Evolutionary conservation across 208 protist genomes (phyloP).

Genomic region (Herpetomonas tarakana): DNA sequence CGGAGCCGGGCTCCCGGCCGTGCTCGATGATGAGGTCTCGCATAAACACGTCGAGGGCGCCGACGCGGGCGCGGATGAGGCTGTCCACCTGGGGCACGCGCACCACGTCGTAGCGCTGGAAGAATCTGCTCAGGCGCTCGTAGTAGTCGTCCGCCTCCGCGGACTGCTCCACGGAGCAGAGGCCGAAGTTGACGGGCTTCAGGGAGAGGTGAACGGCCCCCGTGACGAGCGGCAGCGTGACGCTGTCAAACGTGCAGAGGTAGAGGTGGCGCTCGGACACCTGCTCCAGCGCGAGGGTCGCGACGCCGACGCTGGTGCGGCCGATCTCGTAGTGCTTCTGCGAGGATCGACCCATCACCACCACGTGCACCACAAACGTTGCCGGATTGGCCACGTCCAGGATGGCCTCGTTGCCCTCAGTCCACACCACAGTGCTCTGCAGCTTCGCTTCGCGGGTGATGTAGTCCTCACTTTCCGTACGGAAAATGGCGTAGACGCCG

Average conservation of each 20-base stretch:
- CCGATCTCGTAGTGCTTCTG: slow-evolving; percentile 60
- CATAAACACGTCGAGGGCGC: slow-evolving; percentile 61
- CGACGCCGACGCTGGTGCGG: slow-evolving; percentile 41
- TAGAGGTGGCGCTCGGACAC: slow-evolving; percentile 62
- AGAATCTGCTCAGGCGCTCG: slow-evolving; percentile 68
- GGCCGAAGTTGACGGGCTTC: slow-evolving; percentile 53
- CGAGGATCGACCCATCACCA: slow-evolving; percentile 43
- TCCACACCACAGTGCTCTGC: slow-evolving; percentile 54
- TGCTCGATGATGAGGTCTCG: slow-evolving; percentile 63
- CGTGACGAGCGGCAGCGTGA: slow-evolving; percentile 25
- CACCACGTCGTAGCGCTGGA: slow-evolving; percentile 69
- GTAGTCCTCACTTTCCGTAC: slow-evolving; percentile 56
- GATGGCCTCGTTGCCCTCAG: slow-evolving; percentile 17
- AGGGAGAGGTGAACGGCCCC: slow-evolving; percentile 63
- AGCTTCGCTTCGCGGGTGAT: slow-evolving; percentile 25
- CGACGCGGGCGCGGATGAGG: slow-evolving; percentile 39
- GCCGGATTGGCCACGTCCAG: slow-evolving; percentile 62
- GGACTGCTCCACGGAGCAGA: slow-evolving; percentile 25
- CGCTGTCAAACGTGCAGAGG: slow-evolving; percentile 38
- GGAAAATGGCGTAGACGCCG: slow-evolving; percentile 55
- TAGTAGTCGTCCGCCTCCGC: slow-evolving; percentile 59
- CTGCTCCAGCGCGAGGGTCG: slow-evolving; percentile 37
- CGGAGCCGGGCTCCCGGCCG: slow-evolving; percentile 71
- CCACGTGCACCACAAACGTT: slow-evolving; percentile 47
- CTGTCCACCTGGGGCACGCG: slow-evolving; percentile 56